Evolutionary conservation across 164 flowering plant genomes (phyloP).

Genomic region (Vitis rupestris): DNA sequence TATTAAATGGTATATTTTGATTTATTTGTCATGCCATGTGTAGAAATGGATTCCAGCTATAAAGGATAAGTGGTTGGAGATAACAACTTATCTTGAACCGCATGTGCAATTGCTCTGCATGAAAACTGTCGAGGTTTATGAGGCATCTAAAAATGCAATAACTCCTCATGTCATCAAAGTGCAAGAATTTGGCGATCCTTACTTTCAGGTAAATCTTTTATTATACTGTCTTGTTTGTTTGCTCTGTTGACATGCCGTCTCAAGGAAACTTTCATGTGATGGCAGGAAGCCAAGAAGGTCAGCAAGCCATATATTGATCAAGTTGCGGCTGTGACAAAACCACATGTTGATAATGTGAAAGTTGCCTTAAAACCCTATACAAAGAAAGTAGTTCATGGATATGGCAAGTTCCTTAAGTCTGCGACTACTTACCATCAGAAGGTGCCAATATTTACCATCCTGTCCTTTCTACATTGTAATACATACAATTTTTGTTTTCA

Average conservation of each 20-base stretch:
- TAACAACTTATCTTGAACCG: constrained; percentile 54
- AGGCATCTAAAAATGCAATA: constrained; percentile 54
- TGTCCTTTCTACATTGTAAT: background rate
- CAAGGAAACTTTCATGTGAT: background rate
- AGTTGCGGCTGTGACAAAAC: constrained; percentile 45
- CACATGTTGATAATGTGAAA: constrained; percentile 74
- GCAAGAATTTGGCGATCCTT: constrained; percentile 68
- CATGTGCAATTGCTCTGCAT: constrained; percentile 46
- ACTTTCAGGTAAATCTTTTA: constrained; percentile 57
- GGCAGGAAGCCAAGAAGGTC: constrained; percentile 71
- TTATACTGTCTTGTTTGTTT: background rate
- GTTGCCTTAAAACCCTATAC: constrained; percentile 73
- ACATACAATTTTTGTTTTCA: background rate
- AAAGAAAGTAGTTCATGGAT: constrained; percentile 46
- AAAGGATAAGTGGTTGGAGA: constrained; percentile 62
- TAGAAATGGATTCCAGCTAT: constrained; percentile 75
- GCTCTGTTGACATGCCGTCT: background rate
- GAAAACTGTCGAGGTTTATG: constrained; percentile 62
- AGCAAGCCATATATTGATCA: constrained; percentile 72
- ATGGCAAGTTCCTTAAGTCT: constrained; percentile 58
- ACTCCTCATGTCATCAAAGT: constrained; percentile 64
- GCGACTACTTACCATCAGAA: constrained; percentile 71
- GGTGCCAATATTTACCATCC: constrained; percentile 34
- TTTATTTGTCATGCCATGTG: constrained; percentile 13
- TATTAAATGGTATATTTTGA: background rate